These are phyloP conservation scores for Diaporthe helianthi DNA, from an alignment of 2,329 filamentous ascomycete species.

Conservation along the genomic window DNA sequence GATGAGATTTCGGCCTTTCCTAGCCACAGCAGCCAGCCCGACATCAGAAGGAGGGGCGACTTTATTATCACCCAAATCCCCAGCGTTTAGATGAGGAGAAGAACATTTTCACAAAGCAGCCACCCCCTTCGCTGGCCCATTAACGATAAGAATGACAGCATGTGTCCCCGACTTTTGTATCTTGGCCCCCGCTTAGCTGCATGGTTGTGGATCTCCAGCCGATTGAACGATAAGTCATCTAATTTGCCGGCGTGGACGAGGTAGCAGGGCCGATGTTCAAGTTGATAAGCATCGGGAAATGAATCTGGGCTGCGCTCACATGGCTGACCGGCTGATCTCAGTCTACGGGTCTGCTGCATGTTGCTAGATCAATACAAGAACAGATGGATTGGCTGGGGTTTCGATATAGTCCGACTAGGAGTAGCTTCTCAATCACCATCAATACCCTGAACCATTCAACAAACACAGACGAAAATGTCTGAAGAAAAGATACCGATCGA, in stretches of 20 bases:
- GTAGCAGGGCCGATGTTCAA: not conserved
- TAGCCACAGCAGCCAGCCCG: not conserved
- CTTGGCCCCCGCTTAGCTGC: not conserved
- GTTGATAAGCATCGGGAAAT: slow-evolving; percentile 4
- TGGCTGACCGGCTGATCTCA: not conserved
- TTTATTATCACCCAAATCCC: not conserved
- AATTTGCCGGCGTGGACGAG: not conserved
- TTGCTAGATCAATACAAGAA: not conserved
- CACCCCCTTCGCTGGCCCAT: not conserved
- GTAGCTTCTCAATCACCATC: not conserved
- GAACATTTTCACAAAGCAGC: not conserved
- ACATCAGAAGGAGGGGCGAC: no score
- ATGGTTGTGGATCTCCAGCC: not conserved
- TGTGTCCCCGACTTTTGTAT: not conserved
- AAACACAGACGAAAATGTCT: not conserved
- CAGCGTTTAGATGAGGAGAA: not conserved
- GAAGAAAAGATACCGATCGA: slow-evolving; percentile 1
- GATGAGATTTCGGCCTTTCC: not conserved
- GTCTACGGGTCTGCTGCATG: not conserved
- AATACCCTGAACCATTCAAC: not conserved
- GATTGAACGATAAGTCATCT: not conserved
- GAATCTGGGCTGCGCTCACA: not conserved
- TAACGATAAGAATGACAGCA: not conserved
- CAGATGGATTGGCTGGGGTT: not conserved
- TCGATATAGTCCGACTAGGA: not conserved